Conservation (phyloP, 495 filamentous ascomycete species). For the Aspergillus kassunensis region DNA sequence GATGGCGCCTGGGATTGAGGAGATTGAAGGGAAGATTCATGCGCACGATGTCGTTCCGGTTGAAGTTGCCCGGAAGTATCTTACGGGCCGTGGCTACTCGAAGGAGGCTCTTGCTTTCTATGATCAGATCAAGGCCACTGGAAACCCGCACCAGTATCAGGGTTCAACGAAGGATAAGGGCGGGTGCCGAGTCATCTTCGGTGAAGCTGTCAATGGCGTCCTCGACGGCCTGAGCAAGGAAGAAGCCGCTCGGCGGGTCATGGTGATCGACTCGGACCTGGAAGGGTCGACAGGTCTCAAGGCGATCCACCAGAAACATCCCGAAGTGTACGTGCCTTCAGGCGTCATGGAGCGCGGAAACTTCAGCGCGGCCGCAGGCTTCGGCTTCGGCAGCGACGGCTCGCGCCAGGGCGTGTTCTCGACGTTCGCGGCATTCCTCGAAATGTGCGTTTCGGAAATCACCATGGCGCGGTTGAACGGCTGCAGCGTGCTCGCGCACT, state of each 20-base stretch:
- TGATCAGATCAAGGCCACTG: slow-evolving; percentile 33
- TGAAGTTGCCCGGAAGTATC: slow-evolving; percentile 37
- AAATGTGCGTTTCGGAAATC: slow-evolving; percentile 41
- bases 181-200: slow-evolving; percentile 34
- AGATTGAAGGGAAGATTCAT: slow-evolving; percentile 30
- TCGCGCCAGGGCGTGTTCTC: slow-evolving; percentile 39
- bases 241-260: slow-evolving; percentile 35
- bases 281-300: slow-evolving; percentile 40
- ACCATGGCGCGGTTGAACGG: slow-evolving; percentile 41
- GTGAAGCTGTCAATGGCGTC: slow-evolving; percentile 36
- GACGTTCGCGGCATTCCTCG: slow-evolving; percentile 40
- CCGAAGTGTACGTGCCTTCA: slow-evolving; percentile 32
- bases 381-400: slow-evolving; percentile 38
- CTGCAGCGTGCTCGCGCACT: slow-evolving; percentile 38
- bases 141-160: slow-evolving; percentile 34
- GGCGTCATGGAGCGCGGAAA: slow-evolving; percentile 43
- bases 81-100: slow-evolving; percentile 36
- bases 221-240: slow-evolving; percentile 37
- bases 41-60: slow-evolving; percentile 38
- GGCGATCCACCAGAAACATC: slow-evolving; percentile 30
- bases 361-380: slow-evolving; percentile 39
- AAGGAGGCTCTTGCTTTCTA: slow-evolving; percentile 35
- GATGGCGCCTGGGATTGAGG: slow-evolving; percentile 37
- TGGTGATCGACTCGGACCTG: slow-evolving; percentile 42
- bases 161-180: slow-evolving; percentile 35